Evolutionary conservation across 140 eudicot species (phyloP), one percentile per base, ranked within the genome.

Genomic region (Senecio squalidus): DNA sequence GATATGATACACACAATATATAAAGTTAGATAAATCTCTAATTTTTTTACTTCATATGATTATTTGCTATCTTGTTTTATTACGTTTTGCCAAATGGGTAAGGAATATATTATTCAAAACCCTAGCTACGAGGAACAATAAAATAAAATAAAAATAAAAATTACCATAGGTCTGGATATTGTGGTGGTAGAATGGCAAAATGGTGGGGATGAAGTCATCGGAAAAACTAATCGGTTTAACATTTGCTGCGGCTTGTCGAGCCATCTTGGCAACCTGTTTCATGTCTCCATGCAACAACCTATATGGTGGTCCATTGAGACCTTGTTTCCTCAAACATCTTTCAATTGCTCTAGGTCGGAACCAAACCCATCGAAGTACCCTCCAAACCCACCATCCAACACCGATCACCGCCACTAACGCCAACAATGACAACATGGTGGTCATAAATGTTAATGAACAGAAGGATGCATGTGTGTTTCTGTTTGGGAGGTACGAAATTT

Each of bases 111-210:
- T 60, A 61, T 29, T 39, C 30, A 60, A 50, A 60, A 50, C 29
- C 62, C 75, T 50, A 58, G 67, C 41, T 66, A 24, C 31, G 5
- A 11, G 1, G n/a, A 14, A 47, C 18, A 49, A 62, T 36, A 31
- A 23, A 46, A 65, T 29, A 8, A 25, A 36, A 5, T 40, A 16
- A 50, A 4, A 55, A 31, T 50, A 17, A 13, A 4, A 54, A 62
- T 26, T 61, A 88, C 96, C 96, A 46, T 78, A 76, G 10, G 71
- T 66, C 3, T 64, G 55, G 62, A 76, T 30, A 53, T 66, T 52
- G 39, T 78, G 87, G 63, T 73, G 86, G 60, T 73, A 70, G 60
- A 76, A 84, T 5, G 96, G 90, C 11, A 81, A 47, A 20, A 77
- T 57, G 10, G 61, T 66, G 4, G 90, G 81, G 9, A 66, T 22